A percentile compares a stretch with the other conserved stretches of the same genome.
Conservation (phyloP, 306 rosid species). For the Betula pendula region DNA sequence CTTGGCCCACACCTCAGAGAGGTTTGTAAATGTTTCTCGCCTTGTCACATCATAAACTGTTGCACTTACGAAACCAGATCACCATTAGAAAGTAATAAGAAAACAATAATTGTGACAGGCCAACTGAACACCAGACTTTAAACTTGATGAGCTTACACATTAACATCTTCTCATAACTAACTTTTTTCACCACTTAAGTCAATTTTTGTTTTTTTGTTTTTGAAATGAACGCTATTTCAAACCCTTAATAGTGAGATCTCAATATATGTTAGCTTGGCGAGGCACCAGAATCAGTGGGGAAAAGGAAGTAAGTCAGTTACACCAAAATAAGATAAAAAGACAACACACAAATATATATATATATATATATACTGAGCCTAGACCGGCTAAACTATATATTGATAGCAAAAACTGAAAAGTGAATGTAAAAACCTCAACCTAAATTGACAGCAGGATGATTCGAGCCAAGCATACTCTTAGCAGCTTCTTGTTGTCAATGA, state of each 20-base stretch:
- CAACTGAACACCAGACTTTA: neutral
- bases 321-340: neutral
- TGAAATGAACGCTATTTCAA: neutral
- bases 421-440: neutral
- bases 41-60: slow-evolving; percentile 95
- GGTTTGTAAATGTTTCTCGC: slow-evolving; percentile 88
- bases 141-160: neutral
- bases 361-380: neutral
- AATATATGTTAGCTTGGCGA: neutral
- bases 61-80: slow-evolving; percentile 20
- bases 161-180: neutral
- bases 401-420: neutral
- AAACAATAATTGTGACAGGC: neutral
- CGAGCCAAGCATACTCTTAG: neutral
- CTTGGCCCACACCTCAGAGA: slow-evolving; percentile 92
- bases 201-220: neutral
- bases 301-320: neutral
- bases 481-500: neutral
- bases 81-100: neutral
- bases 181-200: neutral
- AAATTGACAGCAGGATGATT: neutral
- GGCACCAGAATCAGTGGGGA: neutral
- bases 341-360: neutral
- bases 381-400: neutral
- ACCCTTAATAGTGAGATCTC: neutral